phyloP scores from a whole-genome alignment of 2,329 filamentous ascomycete species.

The Calonectria montana region DNA sequence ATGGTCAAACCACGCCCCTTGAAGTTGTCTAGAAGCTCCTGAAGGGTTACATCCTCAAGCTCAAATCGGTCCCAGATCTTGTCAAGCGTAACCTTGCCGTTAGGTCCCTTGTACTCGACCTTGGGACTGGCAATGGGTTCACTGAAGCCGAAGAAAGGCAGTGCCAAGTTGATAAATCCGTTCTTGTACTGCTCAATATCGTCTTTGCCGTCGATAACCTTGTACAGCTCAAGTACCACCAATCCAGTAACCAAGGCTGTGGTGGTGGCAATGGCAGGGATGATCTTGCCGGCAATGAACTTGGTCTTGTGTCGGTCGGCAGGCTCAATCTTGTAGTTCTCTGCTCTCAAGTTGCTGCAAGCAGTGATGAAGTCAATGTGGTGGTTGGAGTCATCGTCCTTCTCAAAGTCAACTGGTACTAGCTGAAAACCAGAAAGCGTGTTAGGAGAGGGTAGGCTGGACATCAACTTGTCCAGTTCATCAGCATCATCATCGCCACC shows the following conservation, averaged over 20 bases:
- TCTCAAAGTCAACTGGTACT: slow-evolving; percentile 95
- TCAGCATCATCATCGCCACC: slow-evolving; percentile 76
- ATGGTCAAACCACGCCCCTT: slow-evolving; percentile 83
- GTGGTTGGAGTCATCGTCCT: slow-evolving; percentile 97
- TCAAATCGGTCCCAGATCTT: slow-evolving; percentile 99
- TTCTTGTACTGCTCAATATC: slow-evolving; percentile 99
- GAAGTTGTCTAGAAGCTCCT: slow-evolving; percentile 86
- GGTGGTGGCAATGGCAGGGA: slow-evolving; percentile 97
- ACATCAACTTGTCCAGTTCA: slow-evolving; percentile 79
- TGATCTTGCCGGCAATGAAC: slow-evolving; percentile 99
- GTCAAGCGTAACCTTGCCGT: slow-evolving; percentile 86
- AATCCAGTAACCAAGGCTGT: slow-evolving; percentile 95
- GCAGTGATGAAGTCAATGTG: slow-evolving; percentile 99
- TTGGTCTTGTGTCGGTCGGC: slow-evolving; percentile 98
- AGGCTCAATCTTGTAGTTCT: slow-evolving; percentile 96
- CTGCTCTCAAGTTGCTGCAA: slow-evolving; percentile 93
- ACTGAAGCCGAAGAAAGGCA: slow-evolving; percentile 98
- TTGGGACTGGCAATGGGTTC: slow-evolving; percentile 96
- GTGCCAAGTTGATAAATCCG: slow-evolving; percentile 93
- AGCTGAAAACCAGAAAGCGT: slow-evolving; percentile 89
- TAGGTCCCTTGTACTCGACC: slow-evolving; percentile 84
- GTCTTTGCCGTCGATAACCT: slow-evolving; percentile 95
- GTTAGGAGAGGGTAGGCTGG: slow-evolving; percentile 81
- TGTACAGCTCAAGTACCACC: slow-evolving; percentile 93
- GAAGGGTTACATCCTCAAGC: slow-evolving; percentile 84